A percentile compares a stretch with the other conserved stretches of the same genome.
phyloP scores from a whole-genome alignment of 805 yeast genomes.

The Candida orba region DNA sequence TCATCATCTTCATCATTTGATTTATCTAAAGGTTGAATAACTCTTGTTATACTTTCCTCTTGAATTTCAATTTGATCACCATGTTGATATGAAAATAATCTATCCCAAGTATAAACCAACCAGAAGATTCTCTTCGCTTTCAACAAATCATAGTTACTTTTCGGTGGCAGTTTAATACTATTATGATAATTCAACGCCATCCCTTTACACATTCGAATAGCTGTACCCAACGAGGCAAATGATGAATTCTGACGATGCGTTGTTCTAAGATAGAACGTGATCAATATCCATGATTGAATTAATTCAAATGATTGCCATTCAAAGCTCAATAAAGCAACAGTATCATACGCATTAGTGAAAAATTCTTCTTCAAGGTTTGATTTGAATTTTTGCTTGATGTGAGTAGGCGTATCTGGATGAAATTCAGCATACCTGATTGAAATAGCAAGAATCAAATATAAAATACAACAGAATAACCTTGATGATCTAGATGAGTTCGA shows the following conservation, averaged over 20 bases:
- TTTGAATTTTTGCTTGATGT: conserved; percentile 15
- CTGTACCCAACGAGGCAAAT: conserved; percentile 35
- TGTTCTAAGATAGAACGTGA: conserved; percentile 37
- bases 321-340: conserved; percentile 33
- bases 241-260: conserved; percentile 38
- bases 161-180: conserved; percentile 16
- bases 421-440: conserved; percentile 46
- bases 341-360: conserved; percentile 33
- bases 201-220: conserved; percentile 35
- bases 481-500: conserved; percentile 22
- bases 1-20: conserved; percentile 22
- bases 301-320: conserved; percentile 48
- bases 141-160: conserved; percentile 28
- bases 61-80: conserved; percentile 37
- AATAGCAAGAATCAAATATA: conserved; percentile 41
- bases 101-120: conserved; percentile 47
- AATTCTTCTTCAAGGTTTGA: conserved; percentile 33
- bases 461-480: conserved; percentile 44
- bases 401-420: conserved; percentile 7
- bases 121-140: conserved; percentile 49
- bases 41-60: conserved; percentile 29
- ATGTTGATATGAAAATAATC: conserved; percentile 43
- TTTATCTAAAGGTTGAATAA: conserved; percentile 21
- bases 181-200: conserved; percentile 34
- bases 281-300: conserved; percentile 43